Conservation (phyloP, 1,139 yeast genomes). For the Diutina neorugosa region DNA sequence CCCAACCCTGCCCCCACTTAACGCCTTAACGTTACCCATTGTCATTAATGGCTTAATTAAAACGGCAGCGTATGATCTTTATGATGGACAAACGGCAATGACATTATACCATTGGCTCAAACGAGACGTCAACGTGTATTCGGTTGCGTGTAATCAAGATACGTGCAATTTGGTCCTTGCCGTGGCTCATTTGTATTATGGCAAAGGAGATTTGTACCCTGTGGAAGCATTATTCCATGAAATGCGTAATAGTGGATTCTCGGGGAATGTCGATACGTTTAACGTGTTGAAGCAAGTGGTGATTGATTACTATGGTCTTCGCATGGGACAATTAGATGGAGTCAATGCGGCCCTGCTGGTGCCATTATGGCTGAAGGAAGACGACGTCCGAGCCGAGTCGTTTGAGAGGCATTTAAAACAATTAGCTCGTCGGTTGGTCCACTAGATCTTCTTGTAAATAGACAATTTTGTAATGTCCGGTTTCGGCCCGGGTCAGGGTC, state of each 20-base stretch:
- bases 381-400: slow-evolving; percentile 20
- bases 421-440: not conserved
- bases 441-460: not conserved
- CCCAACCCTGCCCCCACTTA: slow-evolving; percentile 18
- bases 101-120: slow-evolving; percentile 25
- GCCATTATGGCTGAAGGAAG: slow-evolving; percentile 27
- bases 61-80: slow-evolving; percentile 15
- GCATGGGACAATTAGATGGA: slow-evolving; percentile 15
- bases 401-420: slow-evolving; percentile 14
- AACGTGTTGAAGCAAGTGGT: slow-evolving; percentile 25
- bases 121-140: slow-evolving; percentile 20
- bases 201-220: slow-evolving; percentile 24
- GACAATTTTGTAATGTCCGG: no score
- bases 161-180: slow-evolving; percentile 30
- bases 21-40: slow-evolving; percentile 25
- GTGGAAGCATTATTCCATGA: slow-evolving; percentile 24
- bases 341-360: slow-evolving; percentile 4
- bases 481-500: no score
- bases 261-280: slow-evolving; percentile 25
- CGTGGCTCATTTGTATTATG: slow-evolving; percentile 27
- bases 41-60: slow-evolving; percentile 23
- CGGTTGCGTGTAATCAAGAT: slow-evolving; percentile 28
- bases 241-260: slow-evolving; percentile 32
- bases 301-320: slow-evolving; percentile 23
- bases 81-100: slow-evolving; percentile 26